Evolutionary conservation across 495 filamentous ascomycete genomes (phyloP).

Genomic region (Penicillium coffeae): DNA sequence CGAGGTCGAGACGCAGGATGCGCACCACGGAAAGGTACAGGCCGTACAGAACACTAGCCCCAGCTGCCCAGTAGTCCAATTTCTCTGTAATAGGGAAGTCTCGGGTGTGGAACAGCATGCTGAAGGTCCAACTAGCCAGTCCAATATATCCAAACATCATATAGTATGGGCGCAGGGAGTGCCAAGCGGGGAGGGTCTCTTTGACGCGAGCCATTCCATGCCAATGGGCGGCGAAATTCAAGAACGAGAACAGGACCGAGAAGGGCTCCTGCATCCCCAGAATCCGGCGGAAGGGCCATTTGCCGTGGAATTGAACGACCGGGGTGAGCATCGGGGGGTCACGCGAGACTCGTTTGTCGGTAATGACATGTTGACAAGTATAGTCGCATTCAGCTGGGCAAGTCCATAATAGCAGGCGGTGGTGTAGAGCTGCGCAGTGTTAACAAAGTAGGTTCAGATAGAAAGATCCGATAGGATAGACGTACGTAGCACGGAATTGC

Average conservation of each 20-base stretch:
- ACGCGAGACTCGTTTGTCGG: conserved; percentile 62
- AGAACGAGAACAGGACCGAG: conserved; percentile 84
- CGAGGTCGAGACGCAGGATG: conserved; percentile 74
- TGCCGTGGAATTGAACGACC: conserved; percentile 94
- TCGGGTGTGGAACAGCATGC: conserved; percentile 83
- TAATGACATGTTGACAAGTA: conserved; percentile 93
- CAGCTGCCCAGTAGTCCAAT: conserved; percentile 93
- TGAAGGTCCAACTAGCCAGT: conserved; percentile 78
- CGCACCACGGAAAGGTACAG: conserved; percentile 79
- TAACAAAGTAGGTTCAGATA: conserved; percentile 8
- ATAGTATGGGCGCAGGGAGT: conserved; percentile 79
- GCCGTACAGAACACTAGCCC: conserved; percentile 86
- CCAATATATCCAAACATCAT: conserved; percentile 75
- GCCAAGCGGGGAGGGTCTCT: conserved; percentile 62
- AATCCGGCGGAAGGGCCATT: conserved; percentile 93
- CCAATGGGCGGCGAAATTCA: conserved; percentile 88
- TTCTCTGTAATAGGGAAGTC: conserved; percentile 87
- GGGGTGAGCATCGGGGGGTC: conserved; percentile 60
- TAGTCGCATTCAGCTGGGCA: conserved; percentile 97
- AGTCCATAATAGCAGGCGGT: conserved; percentile 53
- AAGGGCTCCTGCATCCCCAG: conserved; percentile 93
- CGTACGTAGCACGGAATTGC: conserved; percentile 47
- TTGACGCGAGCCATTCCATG: conserved; percentile 68
- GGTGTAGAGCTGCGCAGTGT: conserved; percentile 37
- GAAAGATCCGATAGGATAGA: not conserved